These are phyloP conservation scores for Zelopaecilomyces penicillatus DNA, from an alignment of 2,329 filamentous ascomycete species.

Conservation along the genomic window DNA sequence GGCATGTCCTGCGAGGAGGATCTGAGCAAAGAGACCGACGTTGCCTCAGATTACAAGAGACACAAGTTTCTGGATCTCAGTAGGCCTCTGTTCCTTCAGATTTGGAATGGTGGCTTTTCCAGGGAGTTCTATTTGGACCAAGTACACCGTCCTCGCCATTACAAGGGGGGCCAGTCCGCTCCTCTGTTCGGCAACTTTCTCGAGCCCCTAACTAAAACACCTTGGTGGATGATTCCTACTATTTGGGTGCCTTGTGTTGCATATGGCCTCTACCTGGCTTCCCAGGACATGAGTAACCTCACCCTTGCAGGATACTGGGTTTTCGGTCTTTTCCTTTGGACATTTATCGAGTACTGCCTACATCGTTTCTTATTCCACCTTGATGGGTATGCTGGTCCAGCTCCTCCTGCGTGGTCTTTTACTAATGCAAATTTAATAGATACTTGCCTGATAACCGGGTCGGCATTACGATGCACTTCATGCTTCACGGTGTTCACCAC, in stretches of 20 bases:
- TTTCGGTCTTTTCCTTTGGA: slow-evolving; percentile 73
- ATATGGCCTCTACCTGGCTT: slow-evolving; percentile 63
- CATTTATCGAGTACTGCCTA: slow-evolving; percentile 77
- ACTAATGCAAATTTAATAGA: slow-evolving; percentile 37
- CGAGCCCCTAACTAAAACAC: slow-evolving; percentile 91
- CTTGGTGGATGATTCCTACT: slow-evolving; percentile 83
- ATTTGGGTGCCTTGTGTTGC: slow-evolving; percentile 75
- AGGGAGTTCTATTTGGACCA: slow-evolving; percentile 98
- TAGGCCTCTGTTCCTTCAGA: slow-evolving; percentile 75
- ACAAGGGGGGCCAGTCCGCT: slow-evolving; percentile 85
- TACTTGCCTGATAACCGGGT: slow-evolving; percentile 86
- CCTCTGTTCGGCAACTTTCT: slow-evolving; percentile 96
- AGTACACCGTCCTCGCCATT: slow-evolving; percentile 90
- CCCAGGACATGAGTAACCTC: slow-evolving; percentile 47
- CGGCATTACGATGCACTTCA: slow-evolving; percentile 79
- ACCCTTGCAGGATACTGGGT: slow-evolving; percentile 54
- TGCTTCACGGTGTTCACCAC: slow-evolving; percentile 94
- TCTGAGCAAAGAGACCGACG: slow-evolving; percentile 76
- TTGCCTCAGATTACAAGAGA: slow-evolving; percentile 65
- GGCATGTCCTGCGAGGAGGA: slow-evolving; percentile 89
- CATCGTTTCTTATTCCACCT: slow-evolving; percentile 92
- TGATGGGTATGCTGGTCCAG: slow-evolving; percentile 59
- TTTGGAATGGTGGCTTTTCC: slow-evolving; percentile 79
- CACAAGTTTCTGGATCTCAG: slow-evolving; percentile 92
- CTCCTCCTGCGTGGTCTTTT: background rate